Conservation (phyloP, 441 rosid species). For the Croton setiger region DNA sequence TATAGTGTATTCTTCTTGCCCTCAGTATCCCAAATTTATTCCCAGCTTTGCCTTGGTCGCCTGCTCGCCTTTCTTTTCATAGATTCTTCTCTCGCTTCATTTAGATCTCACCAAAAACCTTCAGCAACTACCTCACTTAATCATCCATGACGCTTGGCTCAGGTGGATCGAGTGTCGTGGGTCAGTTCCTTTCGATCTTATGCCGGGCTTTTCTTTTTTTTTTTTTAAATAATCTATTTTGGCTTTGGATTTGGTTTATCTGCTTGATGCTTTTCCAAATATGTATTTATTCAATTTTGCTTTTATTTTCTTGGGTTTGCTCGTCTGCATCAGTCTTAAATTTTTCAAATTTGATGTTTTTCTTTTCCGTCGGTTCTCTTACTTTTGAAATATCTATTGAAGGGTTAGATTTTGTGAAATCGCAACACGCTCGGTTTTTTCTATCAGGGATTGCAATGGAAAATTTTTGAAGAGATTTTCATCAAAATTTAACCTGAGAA, state of each 20-base stretch:
- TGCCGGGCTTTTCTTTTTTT: not conserved
- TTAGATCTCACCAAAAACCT: conserved; percentile 36
- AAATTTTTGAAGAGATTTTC: too few relatives aligned
- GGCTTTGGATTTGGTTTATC: conserved; percentile 12
- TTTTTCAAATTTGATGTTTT: not conserved
- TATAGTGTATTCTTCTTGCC: conserved; percentile 9
- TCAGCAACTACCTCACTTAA: conserved; percentile 15
- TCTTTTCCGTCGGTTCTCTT: too few relatives aligned
- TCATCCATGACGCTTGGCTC: conserved; percentile 90
- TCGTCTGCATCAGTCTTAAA: conserved; percentile 3
- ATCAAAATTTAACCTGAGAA: too few relatives aligned
- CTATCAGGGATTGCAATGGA: too few relatives aligned
- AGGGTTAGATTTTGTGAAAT: too few relatives aligned
- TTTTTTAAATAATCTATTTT: conserved; percentile 10
- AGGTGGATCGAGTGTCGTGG: conserved; percentile 97
- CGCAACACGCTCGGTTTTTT: too few relatives aligned
- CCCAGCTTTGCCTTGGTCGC: conserved; percentile 24
- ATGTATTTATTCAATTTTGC: conserved; percentile 11
- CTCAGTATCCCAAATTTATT: conserved; percentile 17
- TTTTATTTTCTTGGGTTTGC: conserved; percentile 2
- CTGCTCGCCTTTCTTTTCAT: conserved; percentile 18
- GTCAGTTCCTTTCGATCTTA: conserved; percentile 34
- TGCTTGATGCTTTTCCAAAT: conserved; percentile 11
- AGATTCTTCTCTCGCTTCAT: conserved; percentile 26
- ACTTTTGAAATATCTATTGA: too few relatives aligned